Evolutionary conservation across 1,139 yeast species (phyloP).

Genomic region (Lizanozyma gosingica): DNA sequence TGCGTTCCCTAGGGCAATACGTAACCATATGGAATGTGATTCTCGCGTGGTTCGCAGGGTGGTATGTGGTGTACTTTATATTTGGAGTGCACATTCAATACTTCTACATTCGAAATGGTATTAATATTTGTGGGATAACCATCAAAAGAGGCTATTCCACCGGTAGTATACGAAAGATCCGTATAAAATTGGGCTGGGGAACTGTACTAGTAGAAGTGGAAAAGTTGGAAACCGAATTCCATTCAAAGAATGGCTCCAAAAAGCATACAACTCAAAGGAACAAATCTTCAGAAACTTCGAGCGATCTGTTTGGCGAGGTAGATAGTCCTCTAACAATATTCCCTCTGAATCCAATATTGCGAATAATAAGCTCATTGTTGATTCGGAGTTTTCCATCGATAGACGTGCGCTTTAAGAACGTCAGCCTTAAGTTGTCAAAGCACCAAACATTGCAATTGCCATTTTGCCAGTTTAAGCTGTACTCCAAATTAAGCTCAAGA

Average conservation of each 20-base stretch:
- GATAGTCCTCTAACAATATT: constrained; percentile 13
- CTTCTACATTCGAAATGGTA: not conserved
- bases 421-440: constrained; percentile 11
- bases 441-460: constrained; percentile 8
- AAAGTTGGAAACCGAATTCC: not conserved
- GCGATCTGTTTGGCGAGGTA: constrained; percentile 8
- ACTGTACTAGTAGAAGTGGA: not conserved
- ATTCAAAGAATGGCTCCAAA: not conserved
- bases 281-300: not conserved
- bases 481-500: constrained; percentile 8
- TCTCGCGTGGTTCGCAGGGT: not conserved
- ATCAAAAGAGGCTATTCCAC: not conserved
- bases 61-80: not conserved
- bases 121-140: not conserved
- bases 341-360: constrained; percentile 8
- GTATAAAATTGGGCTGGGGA: not conserved
- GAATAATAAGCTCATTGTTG: constrained; percentile 11
- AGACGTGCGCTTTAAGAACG: constrained; percentile 10
- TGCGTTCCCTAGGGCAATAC: too few species aligned
- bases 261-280: not conserved
- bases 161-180: not conserved
- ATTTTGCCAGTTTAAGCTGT: constrained; percentile 10
- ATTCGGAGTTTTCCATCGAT: constrained; percentile 12
- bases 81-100: not conserved
- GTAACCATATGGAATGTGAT: not conserved